Evolutionary conservation across 192 early-diverging fungal genomes (phyloP), one percentile per base, ranked within the genome.

Genomic region (Linnemannia zychae): DNA sequence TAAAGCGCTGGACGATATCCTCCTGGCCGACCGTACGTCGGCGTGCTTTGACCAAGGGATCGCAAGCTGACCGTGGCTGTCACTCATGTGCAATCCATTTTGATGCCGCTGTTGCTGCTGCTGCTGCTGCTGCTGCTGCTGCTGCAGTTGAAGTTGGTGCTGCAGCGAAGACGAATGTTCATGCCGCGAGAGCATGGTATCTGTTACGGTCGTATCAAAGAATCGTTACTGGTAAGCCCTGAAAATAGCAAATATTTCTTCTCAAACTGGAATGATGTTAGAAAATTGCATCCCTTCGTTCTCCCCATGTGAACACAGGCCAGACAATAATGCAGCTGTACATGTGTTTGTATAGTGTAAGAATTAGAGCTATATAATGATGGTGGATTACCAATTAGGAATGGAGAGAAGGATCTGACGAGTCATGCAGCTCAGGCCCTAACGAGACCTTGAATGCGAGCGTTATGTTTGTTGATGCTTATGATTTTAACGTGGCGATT

Each of bases 1-100:
- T 31, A 85, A 36, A 16, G 83, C 83, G 24, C 83, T 75, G 20
- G 83, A 79, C 4, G 83, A 85, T 15, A 60, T 24, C 53, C 83
- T 79, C 50, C 78, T 73, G 34, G 66, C 17, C 28, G 73, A 17
- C 36, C 69, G 77, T 74, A 79, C 46, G 47, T 81, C 80, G 5
- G 67, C 53, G 20, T 75, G 80, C 18, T 76, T 81, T 40, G 63
- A 48, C 80, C 80, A 81, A 50, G 78, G 78, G 38, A 80, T 44
- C 22, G 78, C 66, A n/a, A 80, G 63, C 53, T 80, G 78, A 22
- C 57, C 53, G n/a, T 77, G 76, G 18, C 40, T 68, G 17, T 80
- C 65, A 49, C 65, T 53, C 5, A 13, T 67, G 20, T 37, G 38
- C 47, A 63, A 2, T 13, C 38, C 37, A 33, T 67, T 63, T 40